A percentile compares a stretch with the other conserved stretches of the same genome.
phyloP scores from a whole-genome alignment of 768 basidiomycete genomes.

The Lactifluus echinatus region DNA sequence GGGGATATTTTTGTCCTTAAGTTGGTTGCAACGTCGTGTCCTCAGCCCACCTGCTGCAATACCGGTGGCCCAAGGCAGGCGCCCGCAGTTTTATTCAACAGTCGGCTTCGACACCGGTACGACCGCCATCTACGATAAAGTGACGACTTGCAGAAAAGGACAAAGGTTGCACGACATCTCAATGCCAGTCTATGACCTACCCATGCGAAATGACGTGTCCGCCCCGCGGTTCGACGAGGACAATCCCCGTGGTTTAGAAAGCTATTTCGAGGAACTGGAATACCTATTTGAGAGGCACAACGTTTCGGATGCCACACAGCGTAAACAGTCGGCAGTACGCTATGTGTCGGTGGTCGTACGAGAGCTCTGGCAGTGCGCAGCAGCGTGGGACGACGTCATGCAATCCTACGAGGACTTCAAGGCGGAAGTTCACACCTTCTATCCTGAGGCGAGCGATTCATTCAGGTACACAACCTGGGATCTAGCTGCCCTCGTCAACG shows the following conservation, averaged over 20 bases:
- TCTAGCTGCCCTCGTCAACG: background rate
- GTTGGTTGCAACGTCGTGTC: background rate
- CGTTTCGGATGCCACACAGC: background rate
- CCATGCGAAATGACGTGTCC: background rate
- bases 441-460: background rate
- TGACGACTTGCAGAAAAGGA: too few relatives aligned
- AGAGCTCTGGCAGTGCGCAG: background rate
- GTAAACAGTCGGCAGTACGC: background rate
- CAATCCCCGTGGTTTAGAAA: background rate
- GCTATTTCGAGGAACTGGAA: background rate
- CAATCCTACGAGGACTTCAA: background rate
- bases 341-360: background rate
- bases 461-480: background rate
- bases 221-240: conserved; percentile 31
- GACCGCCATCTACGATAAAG: background rate
- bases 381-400: background rate
- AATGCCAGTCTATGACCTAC: background rate
- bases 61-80: background rate
- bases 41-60: background rate
- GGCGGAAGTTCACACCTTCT: background rate
- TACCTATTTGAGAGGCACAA: background rate
- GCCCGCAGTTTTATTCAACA: background rate
- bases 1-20: background rate
- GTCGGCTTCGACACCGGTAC: too few relatives aligned
- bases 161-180: background rate